These are phyloP conservation scores for Pyrenophora graminea DNA, from an alignment of 2,329 filamentous ascomycete species.

Conservation along the genomic window DNA sequence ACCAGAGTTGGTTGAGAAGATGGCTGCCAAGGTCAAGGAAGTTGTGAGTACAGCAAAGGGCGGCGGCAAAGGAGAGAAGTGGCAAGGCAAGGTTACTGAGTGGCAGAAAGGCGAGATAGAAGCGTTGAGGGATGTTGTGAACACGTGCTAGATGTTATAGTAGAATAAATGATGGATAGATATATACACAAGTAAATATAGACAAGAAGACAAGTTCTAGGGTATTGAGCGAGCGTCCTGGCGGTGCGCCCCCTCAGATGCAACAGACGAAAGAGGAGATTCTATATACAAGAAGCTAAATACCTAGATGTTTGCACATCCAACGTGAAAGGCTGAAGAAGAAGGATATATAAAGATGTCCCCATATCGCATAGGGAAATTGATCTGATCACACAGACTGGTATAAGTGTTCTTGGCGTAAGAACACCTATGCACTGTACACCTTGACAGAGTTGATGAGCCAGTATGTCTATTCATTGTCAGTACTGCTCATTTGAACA, in stretches of 20 bases:
- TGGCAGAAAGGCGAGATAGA: constrained; percentile 42
- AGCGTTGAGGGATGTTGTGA: constrained; percentile 27
- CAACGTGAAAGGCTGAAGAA: not conserved
- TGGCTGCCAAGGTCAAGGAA: constrained; percentile 32
- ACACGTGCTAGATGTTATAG: constrained; percentile 9
- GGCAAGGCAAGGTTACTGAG: constrained; percentile 41
- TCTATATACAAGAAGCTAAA: too few species aligned
- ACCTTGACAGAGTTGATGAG: constrained; percentile 47
- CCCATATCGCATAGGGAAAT: too few species aligned
- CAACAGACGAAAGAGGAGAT: not conserved
- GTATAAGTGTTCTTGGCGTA: not conserved
- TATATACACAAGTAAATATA: not conserved
- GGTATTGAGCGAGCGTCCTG: not conserved
- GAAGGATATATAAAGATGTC: not conserved
- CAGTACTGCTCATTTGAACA: not conserved
- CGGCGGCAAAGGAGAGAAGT: constrained; percentile 41
- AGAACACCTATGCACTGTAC: constrained; percentile 34
- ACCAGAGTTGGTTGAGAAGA: constrained; percentile 28
- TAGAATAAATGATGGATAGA: not conserved
- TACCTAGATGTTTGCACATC: not conserved
- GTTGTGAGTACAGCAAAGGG: constrained; percentile 35
- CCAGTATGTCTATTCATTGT: constrained; percentile 41
- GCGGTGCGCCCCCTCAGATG: not conserved
- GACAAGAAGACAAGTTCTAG: not conserved
- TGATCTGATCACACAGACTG: not conserved